These are phyloP conservation scores for Parasitella parasitica DNA, from an alignment of 371 early-diverging fungal genomes.

Conservation along the genomic window DNA sequence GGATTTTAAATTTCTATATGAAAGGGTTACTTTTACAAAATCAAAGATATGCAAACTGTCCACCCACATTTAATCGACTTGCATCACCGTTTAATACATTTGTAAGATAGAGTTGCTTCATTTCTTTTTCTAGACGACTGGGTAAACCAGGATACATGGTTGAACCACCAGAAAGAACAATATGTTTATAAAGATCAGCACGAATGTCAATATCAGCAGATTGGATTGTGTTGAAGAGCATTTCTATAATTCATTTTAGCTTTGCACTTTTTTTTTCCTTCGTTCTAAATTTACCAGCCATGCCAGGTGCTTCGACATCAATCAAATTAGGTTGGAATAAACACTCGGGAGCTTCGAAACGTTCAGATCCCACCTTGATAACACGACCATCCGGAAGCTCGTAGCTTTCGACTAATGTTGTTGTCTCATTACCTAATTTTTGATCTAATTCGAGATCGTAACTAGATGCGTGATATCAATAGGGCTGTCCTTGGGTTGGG, in stretches of 20 bases:
- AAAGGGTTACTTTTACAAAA: too few relatives aligned
- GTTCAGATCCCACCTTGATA: conserved; percentile 96
- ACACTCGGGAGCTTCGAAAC: conserved; percentile 98
- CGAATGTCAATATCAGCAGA: conserved; percentile 92
- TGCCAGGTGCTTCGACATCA: conserved; percentile 90
- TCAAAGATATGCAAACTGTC: not conserved
- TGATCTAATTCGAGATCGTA: conserved; percentile 93
- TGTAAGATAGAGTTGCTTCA: conserved; percentile 93
- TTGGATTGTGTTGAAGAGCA: conserved; percentile 90
- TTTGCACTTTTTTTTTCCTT: not conserved
- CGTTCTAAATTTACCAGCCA: conserved; percentile 69
- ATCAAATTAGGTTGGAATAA: conserved; percentile 97
- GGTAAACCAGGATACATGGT: conserved; percentile 98
- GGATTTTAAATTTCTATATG: conserved; percentile 97
- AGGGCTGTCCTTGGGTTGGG: too few relatives aligned
- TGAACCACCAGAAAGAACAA: conserved; percentile 96
- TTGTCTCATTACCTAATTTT: conserved; percentile 95
- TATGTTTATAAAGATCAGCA: conserved; percentile 92
- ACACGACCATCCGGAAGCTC: conserved; percentile 98
- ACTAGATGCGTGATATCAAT: conserved; percentile 35
- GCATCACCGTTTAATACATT: conserved; percentile 86
- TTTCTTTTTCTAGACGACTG: conserved; percentile 94
- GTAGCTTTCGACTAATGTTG: conserved; percentile 93
- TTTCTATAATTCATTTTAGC: conserved; percentile 56
- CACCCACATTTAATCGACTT: conserved; percentile 75